A percentile compares a stretch with the other conserved stretches of the same genome.
phyloP scores from a whole-genome alignment of 441 rosid species.

The Breynia disticha region DNA sequence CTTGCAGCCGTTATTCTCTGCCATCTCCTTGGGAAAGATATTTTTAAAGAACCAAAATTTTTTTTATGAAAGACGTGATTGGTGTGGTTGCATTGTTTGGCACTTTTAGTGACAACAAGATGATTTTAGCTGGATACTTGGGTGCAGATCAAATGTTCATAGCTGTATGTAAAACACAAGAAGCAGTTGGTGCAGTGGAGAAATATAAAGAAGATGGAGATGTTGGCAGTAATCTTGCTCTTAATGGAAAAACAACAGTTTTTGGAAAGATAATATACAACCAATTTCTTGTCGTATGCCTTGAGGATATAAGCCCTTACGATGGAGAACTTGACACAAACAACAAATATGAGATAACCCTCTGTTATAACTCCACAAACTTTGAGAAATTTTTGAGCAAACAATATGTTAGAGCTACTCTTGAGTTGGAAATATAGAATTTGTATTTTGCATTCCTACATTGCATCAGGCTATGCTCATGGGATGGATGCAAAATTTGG shows the following conservation, averaged over 20 bases:
- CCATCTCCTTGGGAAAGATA: slow-evolving; percentile 13
- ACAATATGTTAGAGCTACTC: no score
- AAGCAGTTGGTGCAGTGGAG: slow-evolving; percentile 26
- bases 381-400: no score
- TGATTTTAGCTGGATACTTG: slow-evolving; percentile 48
- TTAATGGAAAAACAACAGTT: slow-evolving; percentile 35
- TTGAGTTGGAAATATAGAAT: no score
- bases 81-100: slow-evolving; percentile 74
- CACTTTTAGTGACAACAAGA: slow-evolving; percentile 27
- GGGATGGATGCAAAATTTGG: no score
- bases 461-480: no score
- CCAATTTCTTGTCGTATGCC: slow-evolving; percentile 44
- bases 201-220: slow-evolving; percentile 24
- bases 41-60: slow-evolving; percentile 6
- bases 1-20: slow-evolving; percentile 43
- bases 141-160: slow-evolving; percentile 65
- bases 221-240: slow-evolving; percentile 22
- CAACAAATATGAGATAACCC: no score
- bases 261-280: slow-evolving; percentile 33
- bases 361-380: no score
- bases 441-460: no score
- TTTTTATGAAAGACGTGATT: slow-evolving; percentile 26
- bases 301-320: slow-evolving; percentile 40
- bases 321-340: slow-evolving; percentile 20
- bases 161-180: slow-evolving; percentile 43